Percentiles rank a stretch among this genome's conserved stretches.
Conservation (phyloP, 129 eudicot genomes). For the Artemisia argyi region DNA sequence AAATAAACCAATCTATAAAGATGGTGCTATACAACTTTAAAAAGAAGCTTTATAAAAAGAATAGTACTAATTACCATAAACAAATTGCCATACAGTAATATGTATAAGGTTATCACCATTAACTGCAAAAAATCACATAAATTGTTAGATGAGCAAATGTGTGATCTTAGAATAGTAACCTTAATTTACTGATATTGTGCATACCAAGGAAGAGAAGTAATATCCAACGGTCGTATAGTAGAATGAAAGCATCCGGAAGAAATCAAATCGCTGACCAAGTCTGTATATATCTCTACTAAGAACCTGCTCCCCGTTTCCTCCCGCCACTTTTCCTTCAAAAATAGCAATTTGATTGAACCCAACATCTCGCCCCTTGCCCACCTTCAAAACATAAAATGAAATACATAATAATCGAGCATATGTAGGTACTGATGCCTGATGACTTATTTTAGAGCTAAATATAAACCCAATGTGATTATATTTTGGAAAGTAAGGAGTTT, state of each 20-base stretch:
- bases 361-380: conserved; percentile 97
- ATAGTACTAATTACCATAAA: conserved; percentile 60
- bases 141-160: neutral
- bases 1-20: conserved; percentile 8
- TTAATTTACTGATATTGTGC: neutral
- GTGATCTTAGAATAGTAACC: neutral
- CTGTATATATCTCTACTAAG: conserved; percentile 93
- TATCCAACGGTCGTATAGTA: conserved; percentile 91
- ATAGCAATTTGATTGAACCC: conserved; percentile 95
- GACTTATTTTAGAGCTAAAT: no score
- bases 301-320: conserved; percentile 99
- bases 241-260: conserved; percentile 94
- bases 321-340: conserved; percentile 98
- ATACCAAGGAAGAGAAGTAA: conserved; percentile 89
- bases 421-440: no score
- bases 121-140: conserved; percentile 50
- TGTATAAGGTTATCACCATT: no score
- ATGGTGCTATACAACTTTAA: neutral
- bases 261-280: conserved; percentile 97
- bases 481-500: no score
- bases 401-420: no score
- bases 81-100: conserved; percentile 82
- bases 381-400: neutral
- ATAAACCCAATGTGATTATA: no score
- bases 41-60: neutral